phyloP scores from a whole-genome alignment of 2,329 filamentous ascomycete genomes.

The Aspergillus amoenus region DNA sequence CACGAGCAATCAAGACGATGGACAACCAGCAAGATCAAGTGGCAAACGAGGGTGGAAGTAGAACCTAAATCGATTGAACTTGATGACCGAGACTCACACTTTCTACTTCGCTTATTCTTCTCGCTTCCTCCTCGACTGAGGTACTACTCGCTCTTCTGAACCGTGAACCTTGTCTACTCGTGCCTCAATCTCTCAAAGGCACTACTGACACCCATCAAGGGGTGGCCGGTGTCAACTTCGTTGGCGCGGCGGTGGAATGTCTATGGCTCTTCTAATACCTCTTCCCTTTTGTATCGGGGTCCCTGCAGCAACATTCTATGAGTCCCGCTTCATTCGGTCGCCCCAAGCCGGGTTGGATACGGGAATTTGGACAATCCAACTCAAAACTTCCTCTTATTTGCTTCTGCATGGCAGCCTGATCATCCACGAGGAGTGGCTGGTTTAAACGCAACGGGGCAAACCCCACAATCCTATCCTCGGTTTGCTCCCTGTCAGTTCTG shows the following conservation, averaged over 20 bases:
- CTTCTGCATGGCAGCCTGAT: slow-evolving; percentile 20
- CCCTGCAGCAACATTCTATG: background rate
- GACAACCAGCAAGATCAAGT: slow-evolving; percentile 4
- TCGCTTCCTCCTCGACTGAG: background rate
- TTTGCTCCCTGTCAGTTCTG: background rate
- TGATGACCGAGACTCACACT: background rate
- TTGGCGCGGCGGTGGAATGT: background rate
- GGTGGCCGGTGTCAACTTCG: background rate
- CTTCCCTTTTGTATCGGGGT: background rate
- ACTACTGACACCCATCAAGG: background rate
- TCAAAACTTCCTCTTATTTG: background rate
- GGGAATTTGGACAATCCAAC: background rate
- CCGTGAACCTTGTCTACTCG: background rate
- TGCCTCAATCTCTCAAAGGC: background rate
- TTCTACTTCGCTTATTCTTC: background rate
- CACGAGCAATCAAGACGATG: slow-evolving; percentile 9
- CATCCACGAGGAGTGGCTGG: slow-evolving; percentile 19
- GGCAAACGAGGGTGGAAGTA: slow-evolving; percentile 4
- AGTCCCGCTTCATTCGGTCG: background rate
- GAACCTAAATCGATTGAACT: background rate
- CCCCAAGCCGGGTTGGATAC: background rate
- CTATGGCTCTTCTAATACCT: background rate
- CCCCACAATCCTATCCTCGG: slow-evolving; percentile 7
- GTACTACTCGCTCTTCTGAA: background rate
- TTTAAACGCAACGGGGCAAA: slow-evolving; percentile 15